Evolutionary conservation across 2,329 filamentous ascomycete genomes (phyloP), one percentile per base, ranked within the genome.

Genomic region (Byssochlamys sp.): DNA sequence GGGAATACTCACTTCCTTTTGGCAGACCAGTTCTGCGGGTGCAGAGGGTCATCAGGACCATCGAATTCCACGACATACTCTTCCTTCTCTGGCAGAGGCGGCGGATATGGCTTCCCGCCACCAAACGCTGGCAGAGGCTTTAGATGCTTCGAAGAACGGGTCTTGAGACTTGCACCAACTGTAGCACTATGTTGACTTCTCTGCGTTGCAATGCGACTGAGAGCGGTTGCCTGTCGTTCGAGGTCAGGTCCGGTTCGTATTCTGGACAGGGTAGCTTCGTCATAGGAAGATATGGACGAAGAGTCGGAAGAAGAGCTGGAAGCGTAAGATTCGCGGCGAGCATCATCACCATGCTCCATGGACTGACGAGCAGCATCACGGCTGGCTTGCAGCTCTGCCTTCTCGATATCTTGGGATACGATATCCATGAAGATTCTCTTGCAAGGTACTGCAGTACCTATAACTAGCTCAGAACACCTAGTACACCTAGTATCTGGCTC

Each of bases 11-110:
- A 84, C 84, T 95, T 96, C 77, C 89, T 91, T 68, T 77, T 82
- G 56, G 88, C 67, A 0, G 88, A 81, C 91, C 91, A 96, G 70
- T 96, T 96, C 75, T 92, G 88, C 1, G 90, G 87, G 72, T 95
- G 90, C 59, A 91, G 68, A 2, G 90, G 90, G 66, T 96, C 91
- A 62, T 91, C 81, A 1, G 84, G 86, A 0, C 90, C 91, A 64
- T 91, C 87, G 67, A 95, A 96, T 71, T 90, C 82, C 11, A 84
- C 81, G 1, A 84, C 81, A 66, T 84, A 85, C 58, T 83, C 80
- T 64, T 84, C 81, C 60, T 75, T 73, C n/a, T 77, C 78, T 6
- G 81, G 81, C 14, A 84, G 66, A 0, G 71, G 73, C 14, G 81
- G 81, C 5, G 83, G 83, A 65, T 80, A 83, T 4, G 80, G 75